Percentiles rank a stretch among this genome's conserved stretches.
phyloP scores from a whole-genome alignment of 2,329 filamentous ascomycete genomes.

The Fusarium verticillioides region DNA sequence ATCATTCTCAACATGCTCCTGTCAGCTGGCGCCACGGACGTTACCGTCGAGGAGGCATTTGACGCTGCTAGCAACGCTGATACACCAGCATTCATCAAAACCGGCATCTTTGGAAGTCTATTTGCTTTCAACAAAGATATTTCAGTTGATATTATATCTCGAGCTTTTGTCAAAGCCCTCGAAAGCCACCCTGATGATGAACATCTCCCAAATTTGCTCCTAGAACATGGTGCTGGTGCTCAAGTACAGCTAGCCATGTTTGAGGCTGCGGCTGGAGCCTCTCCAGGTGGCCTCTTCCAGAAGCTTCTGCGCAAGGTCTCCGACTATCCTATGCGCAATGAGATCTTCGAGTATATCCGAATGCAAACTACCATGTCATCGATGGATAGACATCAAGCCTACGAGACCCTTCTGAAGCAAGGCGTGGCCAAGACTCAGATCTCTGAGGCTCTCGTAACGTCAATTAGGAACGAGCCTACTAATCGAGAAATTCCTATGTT shows the following conservation, averaged over 20 bases:
- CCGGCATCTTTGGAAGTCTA: neutral
- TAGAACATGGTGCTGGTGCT: conserved; percentile 10
- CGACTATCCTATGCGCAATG: neutral
- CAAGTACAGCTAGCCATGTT: neutral
- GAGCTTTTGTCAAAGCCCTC: neutral
- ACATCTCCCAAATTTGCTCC: neutral
- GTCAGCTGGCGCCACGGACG: neutral
- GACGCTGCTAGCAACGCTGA: neutral
- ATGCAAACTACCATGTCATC: neutral
- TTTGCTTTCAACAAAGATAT: conserved; percentile 1
- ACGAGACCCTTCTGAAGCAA: neutral
- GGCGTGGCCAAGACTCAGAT: neutral
- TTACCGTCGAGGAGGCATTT: conserved; percentile 4
- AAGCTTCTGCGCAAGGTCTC: neutral
- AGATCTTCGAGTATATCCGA: neutral
- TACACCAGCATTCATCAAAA: neutral
- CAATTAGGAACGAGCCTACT: neutral
- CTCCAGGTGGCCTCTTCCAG: neutral
- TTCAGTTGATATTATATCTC: neutral
- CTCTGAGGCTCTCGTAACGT: neutral
- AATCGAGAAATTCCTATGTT: neutral
- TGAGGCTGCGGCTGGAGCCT: neutral
- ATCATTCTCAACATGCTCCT: conserved; percentile 11
- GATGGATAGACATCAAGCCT: neutral
- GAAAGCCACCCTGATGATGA: conserved; percentile 8